Evolutionary conservation across 176 grass and related monocot genomes (phyloP).

Genomic region (Secale cereale): DNA sequence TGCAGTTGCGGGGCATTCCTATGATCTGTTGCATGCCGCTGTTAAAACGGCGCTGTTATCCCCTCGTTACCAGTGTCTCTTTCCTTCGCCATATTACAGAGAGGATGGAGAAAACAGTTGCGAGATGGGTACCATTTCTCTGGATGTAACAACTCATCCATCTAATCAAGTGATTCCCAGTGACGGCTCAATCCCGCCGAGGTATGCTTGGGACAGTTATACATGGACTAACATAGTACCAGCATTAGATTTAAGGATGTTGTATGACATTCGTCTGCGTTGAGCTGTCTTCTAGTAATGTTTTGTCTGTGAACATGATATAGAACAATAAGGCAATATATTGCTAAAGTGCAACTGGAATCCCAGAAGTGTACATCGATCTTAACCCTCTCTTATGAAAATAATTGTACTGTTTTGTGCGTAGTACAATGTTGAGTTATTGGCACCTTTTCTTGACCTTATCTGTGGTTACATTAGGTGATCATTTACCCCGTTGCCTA

Average conservation of each 20-base stretch:
- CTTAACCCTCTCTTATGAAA: background rate
- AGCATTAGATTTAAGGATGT: background rate
- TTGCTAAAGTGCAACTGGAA: background rate
- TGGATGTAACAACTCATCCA: constrained; percentile 39
- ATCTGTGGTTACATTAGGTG: background rate
- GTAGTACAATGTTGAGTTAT: constrained; percentile 1
- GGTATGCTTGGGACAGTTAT: constrained; percentile 37
- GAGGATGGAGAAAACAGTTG: constrained; percentile 18
- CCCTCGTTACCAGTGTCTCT: constrained; percentile 35
- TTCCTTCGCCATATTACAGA: constrained; percentile 39
- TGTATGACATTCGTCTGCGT: background rate
- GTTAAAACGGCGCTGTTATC: constrained; percentile 42
- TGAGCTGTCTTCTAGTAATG: background rate
- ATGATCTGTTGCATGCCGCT: constrained; percentile 53
- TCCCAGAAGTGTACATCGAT: background rate
- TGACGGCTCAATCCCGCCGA: constrained; percentile 40
- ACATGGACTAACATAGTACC: background rate
- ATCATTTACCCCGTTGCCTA: background rate
- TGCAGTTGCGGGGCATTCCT: constrained; percentile 33
- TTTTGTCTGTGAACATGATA: background rate
- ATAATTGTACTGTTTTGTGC: background rate
- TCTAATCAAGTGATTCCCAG: constrained; percentile 24
- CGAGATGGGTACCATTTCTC: constrained; percentile 34
- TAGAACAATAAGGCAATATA: background rate
- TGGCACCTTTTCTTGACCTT: background rate